Evolutionary conservation across 2,329 filamentous ascomycete species (phyloP).

Genomic region (Epichloe typhina): DNA sequence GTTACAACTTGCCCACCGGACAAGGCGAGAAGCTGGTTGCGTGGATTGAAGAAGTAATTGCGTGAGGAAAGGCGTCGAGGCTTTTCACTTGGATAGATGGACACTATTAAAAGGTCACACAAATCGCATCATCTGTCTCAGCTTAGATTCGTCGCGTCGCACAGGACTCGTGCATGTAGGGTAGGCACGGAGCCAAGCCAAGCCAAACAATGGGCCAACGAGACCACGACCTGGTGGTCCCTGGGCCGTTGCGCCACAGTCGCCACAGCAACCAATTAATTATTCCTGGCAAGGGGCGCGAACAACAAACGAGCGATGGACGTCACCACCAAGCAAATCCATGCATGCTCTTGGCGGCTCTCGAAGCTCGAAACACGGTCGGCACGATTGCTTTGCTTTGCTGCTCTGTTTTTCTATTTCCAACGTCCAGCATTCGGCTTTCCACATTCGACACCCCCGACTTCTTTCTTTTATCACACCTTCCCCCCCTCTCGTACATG

Average conservation of each 20-base stretch:
- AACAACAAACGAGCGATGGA: constrained; percentile 8
- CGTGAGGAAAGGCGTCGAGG: not conserved
- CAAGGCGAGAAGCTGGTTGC: constrained; percentile 11
- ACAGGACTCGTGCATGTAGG: no score
- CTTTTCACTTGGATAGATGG: no score
- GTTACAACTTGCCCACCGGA: constrained; percentile 7
- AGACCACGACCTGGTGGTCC: not conserved
- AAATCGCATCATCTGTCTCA: no score
- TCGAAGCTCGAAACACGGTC: not conserved
- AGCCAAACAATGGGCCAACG: no score
- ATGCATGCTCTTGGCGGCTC: not conserved
- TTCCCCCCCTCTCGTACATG: not conserved
- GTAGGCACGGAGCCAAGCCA: no score
- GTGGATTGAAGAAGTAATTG: constrained; percentile 8
- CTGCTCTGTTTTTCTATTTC: not conserved
- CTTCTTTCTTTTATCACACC: not conserved
- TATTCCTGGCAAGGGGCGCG: not conserved
- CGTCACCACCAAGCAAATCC: constrained; percentile 3
- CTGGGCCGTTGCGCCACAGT: not conserved
- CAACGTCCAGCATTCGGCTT: not conserved
- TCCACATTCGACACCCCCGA: no score
- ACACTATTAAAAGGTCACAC: no score
- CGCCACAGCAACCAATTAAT: constrained; percentile 2
- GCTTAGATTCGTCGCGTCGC: no score
- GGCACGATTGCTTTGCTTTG: not conserved